These are phyloP conservation scores for Hanseniaspora vineae DNA, from an alignment of 805 yeast species.

Conservation along the genomic window DNA sequence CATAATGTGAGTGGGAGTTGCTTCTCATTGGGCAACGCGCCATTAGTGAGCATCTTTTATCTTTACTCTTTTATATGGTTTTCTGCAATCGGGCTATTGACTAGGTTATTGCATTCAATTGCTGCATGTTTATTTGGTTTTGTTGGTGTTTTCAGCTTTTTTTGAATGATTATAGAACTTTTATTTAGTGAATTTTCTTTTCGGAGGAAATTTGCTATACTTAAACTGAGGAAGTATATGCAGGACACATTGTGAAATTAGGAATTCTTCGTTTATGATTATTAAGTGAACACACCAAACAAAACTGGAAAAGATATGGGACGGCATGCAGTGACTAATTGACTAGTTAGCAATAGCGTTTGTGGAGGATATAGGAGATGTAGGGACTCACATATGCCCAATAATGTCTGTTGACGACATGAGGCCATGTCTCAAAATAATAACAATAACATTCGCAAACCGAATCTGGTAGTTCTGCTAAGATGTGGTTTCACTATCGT, in stretches of 20 bases:
- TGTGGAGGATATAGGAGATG: constrained; percentile 6
- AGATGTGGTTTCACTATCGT: too few relatives aligned
- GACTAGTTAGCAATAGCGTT: too few relatives aligned
- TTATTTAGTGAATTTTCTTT: background rate
- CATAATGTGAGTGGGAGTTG: too few relatives aligned
- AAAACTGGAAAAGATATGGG: background rate
- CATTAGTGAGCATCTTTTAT: too few relatives aligned
- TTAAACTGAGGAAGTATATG: constrained; percentile 59
- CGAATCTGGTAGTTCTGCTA: too few relatives aligned
- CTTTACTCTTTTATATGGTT: too few relatives aligned
- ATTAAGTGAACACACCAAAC: background rate
- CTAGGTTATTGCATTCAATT: background rate
- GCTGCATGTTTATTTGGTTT: background rate
- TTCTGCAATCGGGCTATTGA: too few relatives aligned
- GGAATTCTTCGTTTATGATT: constrained; percentile 75
- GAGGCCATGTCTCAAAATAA: constrained; percentile 1
- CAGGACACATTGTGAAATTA: constrained; percentile 50
- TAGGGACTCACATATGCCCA: background rate
- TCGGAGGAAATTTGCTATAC: background rate
- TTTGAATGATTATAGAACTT: background rate
- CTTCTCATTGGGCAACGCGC: too few relatives aligned
- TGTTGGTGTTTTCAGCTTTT: background rate
- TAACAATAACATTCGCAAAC: background rate
- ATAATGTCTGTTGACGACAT: background rate
- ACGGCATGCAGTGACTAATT: too few relatives aligned